Evolutionary conservation across 2,329 filamentous ascomycete species (phyloP), one percentile per base, ranked within the genome.

Genomic region (Monilinia polystroma): DNA sequence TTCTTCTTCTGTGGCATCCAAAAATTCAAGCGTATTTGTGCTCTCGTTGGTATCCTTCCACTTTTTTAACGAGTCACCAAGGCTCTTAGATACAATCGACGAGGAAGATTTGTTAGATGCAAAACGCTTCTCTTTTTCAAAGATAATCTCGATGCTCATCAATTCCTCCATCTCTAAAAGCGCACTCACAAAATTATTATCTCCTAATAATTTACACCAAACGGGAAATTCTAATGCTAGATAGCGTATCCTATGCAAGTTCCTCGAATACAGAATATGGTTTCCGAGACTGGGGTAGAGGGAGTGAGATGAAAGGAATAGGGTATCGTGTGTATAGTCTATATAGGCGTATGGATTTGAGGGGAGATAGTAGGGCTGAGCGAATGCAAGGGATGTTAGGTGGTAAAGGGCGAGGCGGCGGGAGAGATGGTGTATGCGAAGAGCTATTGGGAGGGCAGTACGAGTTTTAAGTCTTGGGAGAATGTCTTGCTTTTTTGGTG

Each of bases 161-260:
- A 65, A n/a, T 14, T 32, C 63, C 11, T 65, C 63, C 56, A 59
- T 65, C 23, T 65, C 63, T 16, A 65, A 52, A 14, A 65, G 8
- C 4, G 54, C 63, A 58, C 41, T 65, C 4, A 65, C 54, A 3
- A 65, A 65, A 58, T 58, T n/a, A 32, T 65, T 65, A 32, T 65
- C 63, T 12, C 43, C 12, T 12, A 65, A n/a, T 29, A 65, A 7
- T 2, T 20, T 14, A 14, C 29, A 26, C 63, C 63, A 65, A 5
- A 23, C 54, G 5, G 23, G 7, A 14, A 65, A 65, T 6, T 58
- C 32, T 0, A 65, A 2, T 10, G 63, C 63, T 1, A 65, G 55
- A 23, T 58, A 20, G 2, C 10, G 63, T 18, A 65, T 65, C 16
- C 10, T 54, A 3, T 65, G 29, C 1, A 65, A 16, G 12, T 65